phyloP scores from a whole-genome alignment of 192 early-diverging fungal genomes.

The Backusella sp. region DNA sequence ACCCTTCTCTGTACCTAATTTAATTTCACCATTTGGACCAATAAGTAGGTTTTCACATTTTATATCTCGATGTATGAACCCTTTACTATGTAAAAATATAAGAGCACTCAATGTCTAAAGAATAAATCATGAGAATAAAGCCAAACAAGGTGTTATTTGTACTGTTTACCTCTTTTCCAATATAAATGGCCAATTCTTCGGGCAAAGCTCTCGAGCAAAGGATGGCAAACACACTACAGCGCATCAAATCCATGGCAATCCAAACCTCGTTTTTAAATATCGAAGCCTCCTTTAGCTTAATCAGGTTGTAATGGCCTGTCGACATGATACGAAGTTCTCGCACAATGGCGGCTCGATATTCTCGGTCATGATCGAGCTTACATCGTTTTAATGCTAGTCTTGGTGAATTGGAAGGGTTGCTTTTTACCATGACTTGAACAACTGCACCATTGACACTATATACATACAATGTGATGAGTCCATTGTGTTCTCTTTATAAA shows the following conservation, averaged over 20 bases:
- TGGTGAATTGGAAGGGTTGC: neutral
- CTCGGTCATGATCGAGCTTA: constrained; percentile 30
- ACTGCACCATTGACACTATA: constrained; percentile 37
- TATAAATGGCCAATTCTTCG: constrained; percentile 31
- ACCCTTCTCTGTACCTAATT: constrained; percentile 23
- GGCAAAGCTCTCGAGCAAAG: constrained; percentile 25
- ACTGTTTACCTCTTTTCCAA: constrained; percentile 25
- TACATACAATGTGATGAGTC: neutral
- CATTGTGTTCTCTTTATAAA: neutral
- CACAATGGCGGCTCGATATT: constrained; percentile 34
- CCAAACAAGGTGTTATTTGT: neutral
- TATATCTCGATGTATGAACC: constrained; percentile 37
- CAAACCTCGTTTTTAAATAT: constrained; percentile 29
- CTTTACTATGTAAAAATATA: constrained; percentile 31
- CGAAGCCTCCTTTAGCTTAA: constrained; percentile 28
- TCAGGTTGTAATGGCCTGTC: constrained; percentile 28
- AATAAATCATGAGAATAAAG: neutral
- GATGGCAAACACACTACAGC: constrained; percentile 36
- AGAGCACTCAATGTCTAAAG: constrained; percentile 29
- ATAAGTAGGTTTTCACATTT: constrained; percentile 42
- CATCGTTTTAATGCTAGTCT: constrained; percentile 33
- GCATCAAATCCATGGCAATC: constrained; percentile 43
- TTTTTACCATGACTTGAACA: constrained; percentile 20
- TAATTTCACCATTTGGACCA: constrained; percentile 31
- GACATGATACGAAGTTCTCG: constrained; percentile 39